Conservation (phyloP, 441 rosid species). For the Viola pubescens region DNA sequence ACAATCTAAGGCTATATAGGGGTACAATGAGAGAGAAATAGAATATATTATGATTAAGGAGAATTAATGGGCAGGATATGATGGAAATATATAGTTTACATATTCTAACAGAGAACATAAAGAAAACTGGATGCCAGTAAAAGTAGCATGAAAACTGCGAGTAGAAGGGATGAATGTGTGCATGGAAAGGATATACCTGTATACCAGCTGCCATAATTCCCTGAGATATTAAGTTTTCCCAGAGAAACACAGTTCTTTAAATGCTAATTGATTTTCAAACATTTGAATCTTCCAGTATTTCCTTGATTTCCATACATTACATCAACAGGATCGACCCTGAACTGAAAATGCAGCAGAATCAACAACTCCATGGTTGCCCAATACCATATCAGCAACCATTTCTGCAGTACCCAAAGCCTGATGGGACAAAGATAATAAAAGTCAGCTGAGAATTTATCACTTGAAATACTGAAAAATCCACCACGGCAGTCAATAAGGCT, state of each 20-base stretch:
- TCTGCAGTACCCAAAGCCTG: conserved; percentile 94
- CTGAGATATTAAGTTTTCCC: conserved; percentile 6
- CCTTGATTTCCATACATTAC: not conserved
- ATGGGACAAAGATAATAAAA: conserved; percentile 14
- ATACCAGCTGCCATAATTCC: not conserved
- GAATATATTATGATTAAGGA: too few species aligned
- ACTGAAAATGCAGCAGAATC: conserved; percentile 48
- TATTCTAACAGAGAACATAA: too few species aligned
- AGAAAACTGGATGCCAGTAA: too few species aligned
- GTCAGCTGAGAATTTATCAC: not conserved
- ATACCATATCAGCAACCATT: conserved; percentile 70
- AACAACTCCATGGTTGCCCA: conserved; percentile 44
- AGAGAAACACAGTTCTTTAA: conserved; percentile 9
- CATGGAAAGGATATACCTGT: not conserved
- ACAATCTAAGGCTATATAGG: too few species aligned
- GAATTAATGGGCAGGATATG: too few species aligned
- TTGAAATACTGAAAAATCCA: too few species aligned
- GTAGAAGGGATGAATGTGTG: not conserved
- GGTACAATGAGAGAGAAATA: too few species aligned
- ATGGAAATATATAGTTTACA: too few species aligned
- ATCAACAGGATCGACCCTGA: conserved; percentile 36
- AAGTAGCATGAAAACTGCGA: not conserved
- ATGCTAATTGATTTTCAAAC: not conserved
- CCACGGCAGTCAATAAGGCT: not conserved
- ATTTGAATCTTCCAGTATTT: not conserved